phyloP scores from a whole-genome alignment of 371 early-diverging fungal genomes.

The Blakeslea trispora region DNA sequence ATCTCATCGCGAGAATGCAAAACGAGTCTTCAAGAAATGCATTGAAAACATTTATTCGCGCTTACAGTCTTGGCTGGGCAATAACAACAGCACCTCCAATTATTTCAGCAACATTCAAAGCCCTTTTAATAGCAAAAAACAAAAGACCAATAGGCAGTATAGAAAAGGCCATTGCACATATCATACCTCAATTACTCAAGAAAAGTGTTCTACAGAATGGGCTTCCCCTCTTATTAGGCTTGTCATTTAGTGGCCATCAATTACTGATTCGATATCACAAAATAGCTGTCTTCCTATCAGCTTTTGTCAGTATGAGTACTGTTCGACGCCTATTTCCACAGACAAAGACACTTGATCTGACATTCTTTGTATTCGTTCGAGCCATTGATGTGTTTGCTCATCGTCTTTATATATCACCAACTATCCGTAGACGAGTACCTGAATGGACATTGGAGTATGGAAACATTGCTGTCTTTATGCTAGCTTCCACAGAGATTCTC shows the following conservation, averaged over 20 bases:
- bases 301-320: constrained; percentile 28
- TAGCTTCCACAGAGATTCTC: constrained; percentile 66
- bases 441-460: constrained; percentile 54
- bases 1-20: not conserved
- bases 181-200: constrained; percentile 26
- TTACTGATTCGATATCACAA: constrained; percentile 22
- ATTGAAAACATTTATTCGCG: constrained; percentile 36
- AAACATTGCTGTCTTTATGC: constrained; percentile 56
- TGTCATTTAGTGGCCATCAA: constrained; percentile 38
- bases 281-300: constrained; percentile 29
- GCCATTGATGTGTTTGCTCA: constrained; percentile 62
- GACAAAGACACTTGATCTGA: constrained; percentile 57
- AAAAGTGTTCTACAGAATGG: constrained; percentile 40
- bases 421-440: constrained; percentile 46
- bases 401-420: constrained; percentile 28
- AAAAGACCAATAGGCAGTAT: constrained; percentile 10
- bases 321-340: constrained; percentile 39
- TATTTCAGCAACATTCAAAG: constrained; percentile 27
- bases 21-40: constrained; percentile 18
- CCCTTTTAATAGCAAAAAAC: constrained; percentile 1
- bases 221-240: constrained; percentile 36
- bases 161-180: constrained; percentile 19
- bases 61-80: constrained; percentile 44
- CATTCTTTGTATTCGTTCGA: constrained; percentile 62
- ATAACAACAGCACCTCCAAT: constrained; percentile 36